Conservation (phyloP, 495 filamentous ascomycete genomes). For the Barbatosphaeria neglecta region DNA sequence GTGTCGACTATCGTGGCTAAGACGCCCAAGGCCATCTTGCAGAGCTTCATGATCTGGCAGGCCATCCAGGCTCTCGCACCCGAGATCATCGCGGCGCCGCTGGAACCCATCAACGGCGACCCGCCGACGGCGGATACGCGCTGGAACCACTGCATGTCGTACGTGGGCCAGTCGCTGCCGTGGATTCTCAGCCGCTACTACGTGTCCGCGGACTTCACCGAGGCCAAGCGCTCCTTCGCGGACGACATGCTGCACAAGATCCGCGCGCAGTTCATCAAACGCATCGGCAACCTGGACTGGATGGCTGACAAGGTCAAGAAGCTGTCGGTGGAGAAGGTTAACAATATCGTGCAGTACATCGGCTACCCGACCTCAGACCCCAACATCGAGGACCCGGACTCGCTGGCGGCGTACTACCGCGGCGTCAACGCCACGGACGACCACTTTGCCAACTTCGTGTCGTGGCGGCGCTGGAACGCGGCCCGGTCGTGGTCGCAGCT, state of each 20-base stretch:
- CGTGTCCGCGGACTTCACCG: slow-evolving; percentile 45
- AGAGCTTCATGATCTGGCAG: slow-evolving; percentile 18
- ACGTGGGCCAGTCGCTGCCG: slow-evolving; percentile 30
- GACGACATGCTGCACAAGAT: slow-evolving; percentile 52
- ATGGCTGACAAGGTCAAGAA: slow-evolving; percentile 47
- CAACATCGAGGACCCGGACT: slow-evolving; percentile 42
- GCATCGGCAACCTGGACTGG: slow-evolving; percentile 30
- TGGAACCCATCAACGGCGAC: not conserved
- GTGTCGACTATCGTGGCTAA: slow-evolving; percentile 16
- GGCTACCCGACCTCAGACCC: slow-evolving; percentile 51
- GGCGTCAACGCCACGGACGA: slow-evolving; percentile 35
- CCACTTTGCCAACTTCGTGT: slow-evolving; percentile 44
- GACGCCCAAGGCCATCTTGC: slow-evolving; percentile 17
- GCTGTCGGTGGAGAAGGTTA: slow-evolving; percentile 47
- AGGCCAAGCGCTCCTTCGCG: slow-evolving; percentile 46
- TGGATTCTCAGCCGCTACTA: slow-evolving; percentile 45
- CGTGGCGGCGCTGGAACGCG: not conserved
- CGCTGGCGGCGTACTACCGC: slow-evolving; percentile 43
- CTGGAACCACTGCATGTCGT: slow-evolving; percentile 41
- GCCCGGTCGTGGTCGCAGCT: slow-evolving; percentile 36
- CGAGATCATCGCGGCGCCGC: not conserved
- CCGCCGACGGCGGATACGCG: not conserved
- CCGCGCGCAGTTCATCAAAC: slow-evolving; percentile 41
- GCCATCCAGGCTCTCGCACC: slow-evolving; percentile 3
- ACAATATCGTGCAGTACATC: slow-evolving; percentile 52